Conservation (phyloP, 371 early-diverging fungal species). For the Apophysomyces variabilis region DNA sequence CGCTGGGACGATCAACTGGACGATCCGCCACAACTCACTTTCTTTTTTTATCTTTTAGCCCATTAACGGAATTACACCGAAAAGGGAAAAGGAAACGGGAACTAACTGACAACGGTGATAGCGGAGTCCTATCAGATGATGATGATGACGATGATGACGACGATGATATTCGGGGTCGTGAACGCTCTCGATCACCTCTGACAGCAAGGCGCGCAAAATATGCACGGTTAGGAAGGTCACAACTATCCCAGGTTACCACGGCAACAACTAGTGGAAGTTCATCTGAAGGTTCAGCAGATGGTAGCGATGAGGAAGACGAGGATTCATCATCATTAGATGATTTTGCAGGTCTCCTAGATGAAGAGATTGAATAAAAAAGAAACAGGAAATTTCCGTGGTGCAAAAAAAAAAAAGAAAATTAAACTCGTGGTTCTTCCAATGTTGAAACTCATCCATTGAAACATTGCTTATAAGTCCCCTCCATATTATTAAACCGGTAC, state of each 20-base stretch:
- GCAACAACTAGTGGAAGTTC: constrained; percentile 19
- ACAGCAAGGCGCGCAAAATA: constrained; percentile 22
- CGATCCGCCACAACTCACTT: constrained; percentile 10
- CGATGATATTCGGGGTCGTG: not conserved
- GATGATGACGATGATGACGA: constrained; percentile 30
- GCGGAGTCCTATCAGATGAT: constrained; percentile 34
- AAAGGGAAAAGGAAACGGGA: constrained; percentile 33
- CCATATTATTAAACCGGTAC: not conserved
- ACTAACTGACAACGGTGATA: constrained; percentile 20
- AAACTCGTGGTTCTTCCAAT: not conserved
- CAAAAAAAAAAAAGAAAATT: constrained; percentile 11
- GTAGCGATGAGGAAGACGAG: constrained; percentile 24
- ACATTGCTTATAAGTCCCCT: not conserved
- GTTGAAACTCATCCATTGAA: constrained; percentile 9
- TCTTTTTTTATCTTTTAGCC: constrained; percentile 15
- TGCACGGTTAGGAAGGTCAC: constrained; percentile 32
- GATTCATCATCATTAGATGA: constrained; percentile 35
- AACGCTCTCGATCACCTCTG: constrained; percentile 19
- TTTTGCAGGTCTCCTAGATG: constrained; percentile 46
- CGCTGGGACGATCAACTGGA: constrained; percentile 5
- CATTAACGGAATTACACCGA: constrained; percentile 16
- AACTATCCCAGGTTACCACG: constrained; percentile 38
- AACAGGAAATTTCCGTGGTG: constrained; percentile 17
- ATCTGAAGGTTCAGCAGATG: constrained; percentile 12
- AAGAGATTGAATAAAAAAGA: constrained; percentile 32